Conservation (phyloP, 495 filamentous ascomycete genomes). For the Clavariopsis aquatica region DNA sequence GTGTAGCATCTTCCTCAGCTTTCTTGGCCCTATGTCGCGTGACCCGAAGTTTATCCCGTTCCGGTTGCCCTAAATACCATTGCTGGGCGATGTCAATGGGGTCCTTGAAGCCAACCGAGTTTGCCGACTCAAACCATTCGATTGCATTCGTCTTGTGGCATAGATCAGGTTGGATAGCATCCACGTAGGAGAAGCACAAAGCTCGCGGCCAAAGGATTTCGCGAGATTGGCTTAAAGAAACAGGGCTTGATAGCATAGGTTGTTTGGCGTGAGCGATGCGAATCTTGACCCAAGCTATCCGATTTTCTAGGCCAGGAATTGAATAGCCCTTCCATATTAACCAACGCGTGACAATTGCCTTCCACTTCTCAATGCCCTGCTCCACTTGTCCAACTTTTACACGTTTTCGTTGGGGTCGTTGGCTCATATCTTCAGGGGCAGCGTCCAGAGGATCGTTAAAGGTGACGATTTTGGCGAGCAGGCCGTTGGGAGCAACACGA, state of each 20-base stretch:
- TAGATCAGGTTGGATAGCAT: not conserved
- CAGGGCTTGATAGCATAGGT: not conserved
- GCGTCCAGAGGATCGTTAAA: conserved; percentile 18
- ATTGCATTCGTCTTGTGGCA: conserved; percentile 8
- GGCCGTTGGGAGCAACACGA: conserved; percentile 35
- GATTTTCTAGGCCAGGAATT: not conserved
- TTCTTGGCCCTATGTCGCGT: conserved; percentile 58
- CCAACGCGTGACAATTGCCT: conserved; percentile 26
- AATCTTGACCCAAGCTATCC: conserved; percentile 29
- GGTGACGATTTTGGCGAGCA: conserved; percentile 30
- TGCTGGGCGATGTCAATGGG: conserved; percentile 66
- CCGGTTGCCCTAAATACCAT: conserved; percentile 60
- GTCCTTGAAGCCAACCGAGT: conserved; percentile 48
- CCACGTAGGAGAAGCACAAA: conserved; percentile 36
- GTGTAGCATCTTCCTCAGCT: conserved; percentile 42
- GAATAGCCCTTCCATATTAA: conserved; percentile 33
- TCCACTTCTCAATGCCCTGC: conserved; percentile 30
- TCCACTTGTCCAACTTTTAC: conserved; percentile 18
- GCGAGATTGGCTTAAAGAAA: not conserved
- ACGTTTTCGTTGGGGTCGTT: conserved; percentile 22
- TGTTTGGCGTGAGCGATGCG: conserved; percentile 14
- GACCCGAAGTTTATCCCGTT: conserved; percentile 51
- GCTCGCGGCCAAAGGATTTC: conserved; percentile 36
- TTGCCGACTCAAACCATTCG: conserved; percentile 36
- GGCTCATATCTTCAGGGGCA: not conserved